Base-by-base conservation (phyloP, 2,329 filamentous ascomycete species). In the Beauveria bassiana region DNA sequence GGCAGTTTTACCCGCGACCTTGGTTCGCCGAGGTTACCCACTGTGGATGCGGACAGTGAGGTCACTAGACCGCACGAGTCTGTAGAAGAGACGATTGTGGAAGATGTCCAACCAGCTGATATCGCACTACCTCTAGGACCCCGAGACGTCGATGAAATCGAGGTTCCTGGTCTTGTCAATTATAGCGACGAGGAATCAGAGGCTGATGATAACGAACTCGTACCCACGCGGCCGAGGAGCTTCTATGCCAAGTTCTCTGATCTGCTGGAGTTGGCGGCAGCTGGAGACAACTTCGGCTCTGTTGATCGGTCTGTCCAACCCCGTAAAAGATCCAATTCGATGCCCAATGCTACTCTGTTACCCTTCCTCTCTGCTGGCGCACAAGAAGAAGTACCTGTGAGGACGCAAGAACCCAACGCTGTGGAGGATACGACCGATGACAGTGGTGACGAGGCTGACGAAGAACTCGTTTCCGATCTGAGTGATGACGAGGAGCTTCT, bases 121-220 rank as follows among this genome's bases (percentile, higher is more conserved):
- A 82, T 93, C 64, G 86, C 90, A n/a, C 76, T 95, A 10, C 90
- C 90, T 0, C 77, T 87, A 46, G 79, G 79, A 26, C 79, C 84
- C 42, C 81, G 86, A 53, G 91, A 96, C 69, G 75, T 93, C 8
- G 82, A 87, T 51, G 91, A 96, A 70, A 95, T 96, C 47, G 89
- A 95, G 68, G 82, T 91, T 50, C 89, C 89, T 3, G 89, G 88
- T 0, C 78, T 91, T 5, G 84, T 81, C 1, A 73, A 72, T 14
- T 81, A 86, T 65, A 84, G 79, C 61, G 86, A 90, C 61, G 86
- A 87, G 16, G 87, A 88, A 57, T 78, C 78, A 6, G 76, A 77
- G 14, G 77, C 77, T 9, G 72, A 77, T 2, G 71, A 74, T 5
- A 72, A 74, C 1, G 72, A 74, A 1, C 64, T 64, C 5, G 64